Percentiles rank a stretch among this genome's conserved stretches.
phyloP scores from a whole-genome alignment of 768 basidiomycete genomes.

The Albatrellus ellisii region DNA sequence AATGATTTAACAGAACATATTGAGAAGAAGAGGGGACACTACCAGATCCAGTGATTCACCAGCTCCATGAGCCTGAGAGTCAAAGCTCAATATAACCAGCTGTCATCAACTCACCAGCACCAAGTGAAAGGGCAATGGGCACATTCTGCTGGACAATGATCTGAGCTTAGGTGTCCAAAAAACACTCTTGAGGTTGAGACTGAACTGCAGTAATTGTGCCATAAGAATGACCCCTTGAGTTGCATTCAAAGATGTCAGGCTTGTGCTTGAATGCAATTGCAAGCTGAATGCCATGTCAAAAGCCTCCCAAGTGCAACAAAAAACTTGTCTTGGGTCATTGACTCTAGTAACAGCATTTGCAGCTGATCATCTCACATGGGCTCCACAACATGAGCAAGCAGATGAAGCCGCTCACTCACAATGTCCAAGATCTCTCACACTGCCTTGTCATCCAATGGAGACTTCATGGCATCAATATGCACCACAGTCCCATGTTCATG shows the following conservation, averaged over 20 bases:
- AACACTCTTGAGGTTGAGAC: constrained; percentile 46
- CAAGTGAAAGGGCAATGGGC: constrained; percentile 27
- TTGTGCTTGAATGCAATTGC: constrained; percentile 11
- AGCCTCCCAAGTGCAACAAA: constrained; percentile 30
- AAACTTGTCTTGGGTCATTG: constrained; percentile 43
- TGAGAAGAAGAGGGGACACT: constrained; percentile 52
- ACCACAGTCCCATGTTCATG: constrained; percentile 59
- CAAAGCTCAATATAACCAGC: background rate
- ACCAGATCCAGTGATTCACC: constrained; percentile 41
- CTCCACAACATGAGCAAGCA: constrained; percentile 55
- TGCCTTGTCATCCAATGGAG: constrained; percentile 16
- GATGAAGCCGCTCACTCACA: constrained; percentile 50
- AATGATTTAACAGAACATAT: constrained; percentile 60
- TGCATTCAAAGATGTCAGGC: constrained; percentile 10
- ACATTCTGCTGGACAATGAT: constrained; percentile 30
- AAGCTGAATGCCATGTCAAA: constrained; percentile 19
- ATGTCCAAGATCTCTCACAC: constrained; percentile 24
- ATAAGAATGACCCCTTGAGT: constrained; percentile 39
- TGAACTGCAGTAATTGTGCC: constrained; percentile 59
- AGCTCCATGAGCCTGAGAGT: constrained; percentile 37
- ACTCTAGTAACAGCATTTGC: constrained; percentile 36
- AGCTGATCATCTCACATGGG: constrained; percentile 39
- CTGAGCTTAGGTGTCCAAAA: constrained; percentile 43
- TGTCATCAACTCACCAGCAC: constrained; percentile 11
- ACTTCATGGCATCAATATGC: constrained; percentile 31